A percentile compares a stretch with the other conserved stretches of the same genome.
Evolutionary conservation across 495 filamentous ascomycete genomes (phyloP).

Genomic region (Schizothecium vesticola): DNA sequence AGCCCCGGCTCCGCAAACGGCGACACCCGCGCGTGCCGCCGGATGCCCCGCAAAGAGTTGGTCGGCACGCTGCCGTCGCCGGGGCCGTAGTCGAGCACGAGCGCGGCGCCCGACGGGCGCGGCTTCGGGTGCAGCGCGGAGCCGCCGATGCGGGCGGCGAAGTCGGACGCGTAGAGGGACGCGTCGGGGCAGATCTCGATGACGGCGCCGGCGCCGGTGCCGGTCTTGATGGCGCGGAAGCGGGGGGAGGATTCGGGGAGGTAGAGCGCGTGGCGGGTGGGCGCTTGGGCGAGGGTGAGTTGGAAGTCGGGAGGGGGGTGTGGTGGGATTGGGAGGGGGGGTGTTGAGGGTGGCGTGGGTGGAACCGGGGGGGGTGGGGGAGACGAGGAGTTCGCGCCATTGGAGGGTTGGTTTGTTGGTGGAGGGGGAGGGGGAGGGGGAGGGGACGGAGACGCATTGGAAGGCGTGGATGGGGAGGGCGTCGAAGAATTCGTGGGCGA

Average conservation of each 20-base stretch:
- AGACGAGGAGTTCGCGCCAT: conserved; percentile 87
- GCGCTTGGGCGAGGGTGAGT: conserved; percentile 64
- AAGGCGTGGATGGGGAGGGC: conserved; percentile 98
- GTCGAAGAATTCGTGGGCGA: conserved; percentile 98
- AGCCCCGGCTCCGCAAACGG: conserved; percentile 73
- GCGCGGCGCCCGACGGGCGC: conserved; percentile 68
- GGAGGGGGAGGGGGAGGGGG: conserved; percentile 39
- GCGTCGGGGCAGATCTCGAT: conserved; percentile 90
- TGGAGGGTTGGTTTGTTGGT: conserved; percentile 52
- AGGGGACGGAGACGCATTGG: conserved; percentile 56
- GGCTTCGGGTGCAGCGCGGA: conserved; percentile 50
- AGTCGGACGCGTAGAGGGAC: conserved; percentile 68
- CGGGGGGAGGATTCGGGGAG: conserved; percentile 79
- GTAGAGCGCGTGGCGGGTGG: conserved; percentile 75
- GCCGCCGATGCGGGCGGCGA: conserved; percentile 78
- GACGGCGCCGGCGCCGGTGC: conserved; percentile 52
- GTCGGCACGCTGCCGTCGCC: conserved; percentile 63
- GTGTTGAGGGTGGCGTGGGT: conserved; percentile 41
- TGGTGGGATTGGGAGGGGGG: conserved; percentile 52
- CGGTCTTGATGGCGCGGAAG: conserved; percentile 66
- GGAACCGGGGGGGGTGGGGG: conserved; percentile 51
- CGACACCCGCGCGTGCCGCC: conserved; percentile 62
- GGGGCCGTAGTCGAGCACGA: conserved; percentile 94
- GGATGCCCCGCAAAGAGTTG: conserved; percentile 85
- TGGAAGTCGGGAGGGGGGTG: conserved; percentile 67